Percentiles rank a stretch among this genome's conserved stretches.
Conservation (phyloP, 2,329 filamentous ascomycete genomes). For the Cryoendolithus antarcticus region DNA sequence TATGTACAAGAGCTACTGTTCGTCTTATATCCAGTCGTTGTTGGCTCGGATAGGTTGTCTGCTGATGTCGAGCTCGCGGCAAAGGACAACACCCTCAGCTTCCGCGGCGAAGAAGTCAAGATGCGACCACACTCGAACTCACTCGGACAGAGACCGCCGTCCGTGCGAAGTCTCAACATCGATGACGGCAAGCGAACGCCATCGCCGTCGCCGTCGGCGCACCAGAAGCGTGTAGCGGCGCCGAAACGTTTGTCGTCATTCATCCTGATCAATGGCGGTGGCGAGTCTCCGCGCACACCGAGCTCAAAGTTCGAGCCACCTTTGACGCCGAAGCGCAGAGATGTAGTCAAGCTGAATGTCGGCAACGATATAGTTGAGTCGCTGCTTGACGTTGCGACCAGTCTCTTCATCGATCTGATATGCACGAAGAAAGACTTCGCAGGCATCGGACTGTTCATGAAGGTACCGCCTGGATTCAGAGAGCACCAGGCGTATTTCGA, state of each 20-base stretch:
- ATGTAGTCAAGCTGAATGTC: slow-evolving; percentile 35
- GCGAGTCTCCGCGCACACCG: slow-evolving; percentile 44
- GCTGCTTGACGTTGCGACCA: slow-evolving; percentile 63
- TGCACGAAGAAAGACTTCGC: slow-evolving; percentile 80
- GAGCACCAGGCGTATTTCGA: slow-evolving; percentile 95
- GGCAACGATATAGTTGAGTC: slow-evolving; percentile 63
- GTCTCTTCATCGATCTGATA: slow-evolving; percentile 75
- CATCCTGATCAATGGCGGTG: slow-evolving; percentile 67
- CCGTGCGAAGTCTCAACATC: slow-evolving; percentile 56
- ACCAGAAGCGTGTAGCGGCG: slow-evolving; percentile 41
- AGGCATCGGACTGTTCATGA: slow-evolving; percentile 73
- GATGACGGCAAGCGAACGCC: slow-evolving; percentile 33
- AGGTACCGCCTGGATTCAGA: slow-evolving; percentile 81
- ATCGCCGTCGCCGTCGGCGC: slow-evolving; percentile 10
- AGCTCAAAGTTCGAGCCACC: slow-evolving; percentile 51
- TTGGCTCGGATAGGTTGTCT: slow-evolving; percentile 71
- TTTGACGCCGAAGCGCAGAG: slow-evolving; percentile 45
- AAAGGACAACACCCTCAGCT: slow-evolving; percentile 65
- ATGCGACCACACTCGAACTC: slow-evolving; percentile 61
- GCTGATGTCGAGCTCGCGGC: slow-evolving; percentile 82
- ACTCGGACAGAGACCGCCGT: slow-evolving; percentile 44
- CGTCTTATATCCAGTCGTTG: slow-evolving; percentile 75
- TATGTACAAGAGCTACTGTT: slow-evolving; percentile 70
- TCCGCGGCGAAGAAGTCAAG: slow-evolving; percentile 75
- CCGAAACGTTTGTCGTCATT: slow-evolving; percentile 81